Evolutionary conservation across 257 asterid species (phyloP).

Genomic region (Fraxinus pennsylvanica): DNA sequence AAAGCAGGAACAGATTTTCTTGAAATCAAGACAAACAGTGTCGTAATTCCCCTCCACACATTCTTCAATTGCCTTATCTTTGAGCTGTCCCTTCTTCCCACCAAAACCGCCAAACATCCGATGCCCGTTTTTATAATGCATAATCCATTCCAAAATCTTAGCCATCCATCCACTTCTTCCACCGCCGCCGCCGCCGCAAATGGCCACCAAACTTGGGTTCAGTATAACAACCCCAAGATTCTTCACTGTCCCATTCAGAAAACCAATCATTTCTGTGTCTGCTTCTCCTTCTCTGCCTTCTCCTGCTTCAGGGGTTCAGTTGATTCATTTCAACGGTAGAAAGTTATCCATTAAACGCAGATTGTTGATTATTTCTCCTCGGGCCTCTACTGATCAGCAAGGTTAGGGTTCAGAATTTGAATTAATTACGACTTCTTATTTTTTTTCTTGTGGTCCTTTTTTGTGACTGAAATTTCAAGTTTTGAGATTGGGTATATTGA

Average conservation of each 20-base stretch:
- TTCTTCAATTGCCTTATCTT: slow-evolving; percentile 64
- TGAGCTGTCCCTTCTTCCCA: slow-evolving; percentile 28
- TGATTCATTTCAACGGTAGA: slow-evolving; percentile 37
- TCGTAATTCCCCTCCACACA: slow-evolving; percentile 69
- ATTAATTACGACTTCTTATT: neutral
- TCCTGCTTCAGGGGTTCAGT: slow-evolving; percentile 47
- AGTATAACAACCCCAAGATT: slow-evolving; percentile 45
- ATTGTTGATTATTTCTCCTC: slow-evolving; percentile 51
- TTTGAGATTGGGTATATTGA: neutral
- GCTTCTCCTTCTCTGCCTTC: slow-evolving; percentile 42
- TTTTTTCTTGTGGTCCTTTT: neutral
- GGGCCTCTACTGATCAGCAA: slow-evolving; percentile 81
- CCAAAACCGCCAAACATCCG: slow-evolving; percentile 28
- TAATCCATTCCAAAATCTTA: slow-evolving; percentile 20
- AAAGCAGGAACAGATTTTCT: slow-evolving; percentile 31
- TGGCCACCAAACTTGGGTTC: slow-evolving; percentile 73
- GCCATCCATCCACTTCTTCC: slow-evolving; percentile 19
- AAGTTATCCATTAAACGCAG: slow-evolving; percentile 38
- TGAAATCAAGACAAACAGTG: slow-evolving; percentile 19
- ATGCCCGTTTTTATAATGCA: slow-evolving; percentile 39
- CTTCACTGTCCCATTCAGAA: slow-evolving; percentile 45
- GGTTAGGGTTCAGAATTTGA: slow-evolving; percentile 42
- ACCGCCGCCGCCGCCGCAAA: slow-evolving; percentile 32
- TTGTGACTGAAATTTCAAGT: neutral
- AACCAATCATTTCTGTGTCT: slow-evolving; percentile 43